phyloP scores from a whole-genome alignment of 1,284 basidiomycete genomes.

The Heterobasidion parviporum region DNA sequence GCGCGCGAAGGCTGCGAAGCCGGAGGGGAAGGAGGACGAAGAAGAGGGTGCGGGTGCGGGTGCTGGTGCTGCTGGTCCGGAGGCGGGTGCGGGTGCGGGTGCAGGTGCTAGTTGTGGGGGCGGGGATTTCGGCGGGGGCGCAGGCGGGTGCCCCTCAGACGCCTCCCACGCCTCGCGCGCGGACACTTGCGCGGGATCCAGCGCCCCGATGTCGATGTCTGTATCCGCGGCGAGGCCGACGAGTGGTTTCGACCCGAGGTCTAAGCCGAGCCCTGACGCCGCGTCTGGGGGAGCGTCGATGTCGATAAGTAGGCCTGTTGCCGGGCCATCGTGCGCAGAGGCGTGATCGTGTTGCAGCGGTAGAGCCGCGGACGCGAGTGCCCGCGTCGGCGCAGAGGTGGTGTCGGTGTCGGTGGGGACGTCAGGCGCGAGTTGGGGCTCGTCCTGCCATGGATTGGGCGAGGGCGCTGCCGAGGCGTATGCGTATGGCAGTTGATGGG shows the following conservation, averaged over 20 bases:
- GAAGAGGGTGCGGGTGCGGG: slow-evolving; percentile 16
- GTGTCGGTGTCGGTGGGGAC: neutral
- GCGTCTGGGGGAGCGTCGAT: too few relatives aligned
- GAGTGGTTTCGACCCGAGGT: too few relatives aligned
- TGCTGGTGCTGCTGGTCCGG: too few relatives aligned
- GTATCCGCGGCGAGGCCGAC: slow-evolving; percentile 22
- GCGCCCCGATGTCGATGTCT: slow-evolving; percentile 42
- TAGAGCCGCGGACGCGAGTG: too few relatives aligned
- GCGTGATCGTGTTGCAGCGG: neutral
- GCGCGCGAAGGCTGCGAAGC: slow-evolving; percentile 51
- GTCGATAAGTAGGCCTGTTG: too few relatives aligned
- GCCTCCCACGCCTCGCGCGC: slow-evolving; percentile 48
- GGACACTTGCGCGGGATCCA: too few relatives aligned
- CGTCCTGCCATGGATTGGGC: neutral
- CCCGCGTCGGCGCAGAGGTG: neutral
- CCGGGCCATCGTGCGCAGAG: neutral
- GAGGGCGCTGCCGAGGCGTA: neutral
- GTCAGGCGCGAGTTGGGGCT: neutral
- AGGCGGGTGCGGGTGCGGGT: neutral
- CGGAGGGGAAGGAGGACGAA: slow-evolving; percentile 43
- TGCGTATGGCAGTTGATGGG: neutral
- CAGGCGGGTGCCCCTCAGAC: slow-evolving; percentile 46
- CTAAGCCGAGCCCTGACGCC: too few relatives aligned
- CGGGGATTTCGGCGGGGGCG: slow-evolving; percentile 20
- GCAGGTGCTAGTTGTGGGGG: slow-evolving; percentile 16